These are phyloP conservation scores for Colletotrichum sp. DNA, from an alignment of 2,329 filamentous ascomycete genomes.

Conservation along the genomic window DNA sequence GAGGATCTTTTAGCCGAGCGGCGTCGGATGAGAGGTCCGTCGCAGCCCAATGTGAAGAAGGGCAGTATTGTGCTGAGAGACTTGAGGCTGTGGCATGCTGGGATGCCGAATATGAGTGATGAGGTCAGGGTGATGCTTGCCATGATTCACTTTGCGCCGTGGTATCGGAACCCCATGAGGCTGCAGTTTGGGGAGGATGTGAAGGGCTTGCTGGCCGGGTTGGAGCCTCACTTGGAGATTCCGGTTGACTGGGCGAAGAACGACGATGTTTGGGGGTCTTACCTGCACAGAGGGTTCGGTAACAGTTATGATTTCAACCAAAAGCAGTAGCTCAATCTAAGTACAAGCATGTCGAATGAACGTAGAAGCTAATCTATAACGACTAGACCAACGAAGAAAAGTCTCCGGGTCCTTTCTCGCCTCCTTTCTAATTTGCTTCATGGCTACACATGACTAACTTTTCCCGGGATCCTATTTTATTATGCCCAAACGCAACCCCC, in stretches of 20 bases:
- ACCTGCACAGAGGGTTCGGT: constrained; percentile 61
- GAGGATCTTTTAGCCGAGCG: constrained; percentile 42
- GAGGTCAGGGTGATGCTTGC: constrained; percentile 62
- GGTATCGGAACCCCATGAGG: constrained; percentile 62
- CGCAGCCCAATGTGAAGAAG: constrained; percentile 56
- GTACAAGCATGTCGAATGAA: too few species aligned
- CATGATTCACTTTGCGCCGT: constrained; percentile 62
- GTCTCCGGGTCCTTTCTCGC: too few species aligned
- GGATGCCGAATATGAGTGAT: constrained; percentile 61
- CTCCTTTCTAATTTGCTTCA: too few species aligned
- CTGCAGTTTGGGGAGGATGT: constrained; percentile 58
- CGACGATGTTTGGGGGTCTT: constrained; percentile 46
- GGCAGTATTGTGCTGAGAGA: constrained; percentile 63
- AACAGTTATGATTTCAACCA: constrained; percentile 68
- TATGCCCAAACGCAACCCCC: too few species aligned
- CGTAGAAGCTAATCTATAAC: too few species aligned
- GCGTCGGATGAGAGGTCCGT: constrained; percentile 40
- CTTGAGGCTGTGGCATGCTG: constrained; percentile 66
- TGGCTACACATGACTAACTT: too few species aligned
- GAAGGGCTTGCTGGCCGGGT: constrained; percentile 43
- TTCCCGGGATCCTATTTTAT: too few species aligned
- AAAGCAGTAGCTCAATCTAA: too few species aligned
- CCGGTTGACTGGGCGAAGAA: constrained; percentile 52
- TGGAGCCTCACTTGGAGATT: constrained; percentile 47
- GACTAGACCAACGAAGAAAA: too few species aligned